phyloP scores from a whole-genome alignment of 2,329 filamentous ascomycete species.

The Zymoseptoria ardabiliae region DNA sequence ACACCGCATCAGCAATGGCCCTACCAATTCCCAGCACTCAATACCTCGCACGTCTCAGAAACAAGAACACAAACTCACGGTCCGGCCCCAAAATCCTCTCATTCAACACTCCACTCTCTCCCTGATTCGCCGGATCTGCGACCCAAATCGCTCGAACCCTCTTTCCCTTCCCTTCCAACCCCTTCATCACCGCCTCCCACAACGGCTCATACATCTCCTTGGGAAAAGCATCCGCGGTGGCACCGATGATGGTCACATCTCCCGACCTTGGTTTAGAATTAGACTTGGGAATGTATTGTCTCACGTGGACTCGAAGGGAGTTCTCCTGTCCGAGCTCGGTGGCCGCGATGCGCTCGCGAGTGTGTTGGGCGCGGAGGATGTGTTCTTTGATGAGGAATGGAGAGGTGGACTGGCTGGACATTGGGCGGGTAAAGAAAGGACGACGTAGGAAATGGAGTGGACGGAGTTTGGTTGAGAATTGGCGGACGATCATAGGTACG shows the following conservation, averaged over 20 bases:
- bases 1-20: background rate
- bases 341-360: slow-evolving; percentile 8
- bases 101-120: slow-evolving; percentile 69
- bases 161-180: slow-evolving; percentile 52
- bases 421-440: background rate
- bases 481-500: background rate
- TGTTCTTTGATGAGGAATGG: slow-evolving; percentile 12
- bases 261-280: slow-evolving; percentile 63
- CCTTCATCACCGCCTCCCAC: slow-evolving; percentile 74
- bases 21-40: background rate
- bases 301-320: slow-evolving; percentile 33
- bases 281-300: slow-evolving; percentile 56
- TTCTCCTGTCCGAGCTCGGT: slow-evolving; percentile 9
- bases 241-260: slow-evolving; percentile 76
- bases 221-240: slow-evolving; percentile 84
- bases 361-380: slow-evolving; percentile 11
- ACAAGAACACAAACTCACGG: slow-evolving; percentile 47
- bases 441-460: background rate
- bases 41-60: background rate
- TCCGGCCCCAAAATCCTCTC: slow-evolving; percentile 71
- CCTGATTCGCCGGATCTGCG: slow-evolving; percentile 78
- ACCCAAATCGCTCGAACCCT: slow-evolving; percentile 79
- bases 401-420: background rate
- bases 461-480: background rate
- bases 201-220: slow-evolving; percentile 50